phyloP scores from a whole-genome alignment of 164 flowering plant genomes.

The Piper betle region DNA sequence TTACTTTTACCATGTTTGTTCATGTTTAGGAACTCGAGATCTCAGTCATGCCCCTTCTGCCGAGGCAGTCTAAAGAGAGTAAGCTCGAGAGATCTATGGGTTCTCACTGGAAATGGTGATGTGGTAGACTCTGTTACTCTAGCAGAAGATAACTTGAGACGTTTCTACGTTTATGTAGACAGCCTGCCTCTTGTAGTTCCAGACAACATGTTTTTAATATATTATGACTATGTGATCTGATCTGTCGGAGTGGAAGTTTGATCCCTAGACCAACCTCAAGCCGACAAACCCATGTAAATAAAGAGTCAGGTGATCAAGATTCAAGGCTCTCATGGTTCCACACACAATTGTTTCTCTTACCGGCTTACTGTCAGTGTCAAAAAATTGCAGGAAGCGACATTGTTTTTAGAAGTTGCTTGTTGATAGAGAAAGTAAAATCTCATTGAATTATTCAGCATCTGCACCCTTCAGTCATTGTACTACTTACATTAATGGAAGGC shows the following conservation, averaged over 20 bases:
- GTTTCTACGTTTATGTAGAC: conserved; percentile 53
- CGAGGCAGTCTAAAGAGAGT: conserved; percentile 34
- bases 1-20: not conserved
- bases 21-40: conserved; percentile 63
- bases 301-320: no score
- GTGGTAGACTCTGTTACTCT: conserved; percentile 42
- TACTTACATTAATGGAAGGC: no score
- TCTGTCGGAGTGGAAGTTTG: conserved; percentile 5
- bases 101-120: conserved; percentile 59
- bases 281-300: no score
- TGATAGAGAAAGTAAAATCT: no score
- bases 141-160: conserved; percentile 47
- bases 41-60: conserved; percentile 95
- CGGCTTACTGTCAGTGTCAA: no score
- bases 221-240: conserved; percentile 46
- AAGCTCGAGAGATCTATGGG: conserved; percentile 66
- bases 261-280: not conserved
- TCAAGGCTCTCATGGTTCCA: no score
- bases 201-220: conserved; percentile 28
- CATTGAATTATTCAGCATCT: no score
- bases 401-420: no score
- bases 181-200: conserved; percentile 36
- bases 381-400: no score
- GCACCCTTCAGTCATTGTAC: no score
- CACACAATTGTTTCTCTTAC: no score